These are phyloP conservation scores for Euphorbia celastroides DNA, from an alignment of 441 rosid species.

Conservation along the genomic window DNA sequence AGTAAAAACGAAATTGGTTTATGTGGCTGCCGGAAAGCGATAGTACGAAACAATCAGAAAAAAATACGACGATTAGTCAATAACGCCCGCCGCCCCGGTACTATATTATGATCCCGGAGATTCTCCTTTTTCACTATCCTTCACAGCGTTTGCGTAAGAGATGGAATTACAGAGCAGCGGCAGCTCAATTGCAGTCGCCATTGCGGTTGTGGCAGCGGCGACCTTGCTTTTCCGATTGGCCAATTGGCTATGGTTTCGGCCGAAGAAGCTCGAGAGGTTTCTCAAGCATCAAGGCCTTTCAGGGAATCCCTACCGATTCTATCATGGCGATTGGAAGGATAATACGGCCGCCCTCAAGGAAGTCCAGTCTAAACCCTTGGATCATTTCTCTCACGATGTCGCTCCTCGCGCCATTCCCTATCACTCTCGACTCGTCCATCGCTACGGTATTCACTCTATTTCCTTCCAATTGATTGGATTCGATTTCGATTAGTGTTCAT, in stretches of 20 bases:
- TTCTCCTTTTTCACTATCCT: too few species aligned
- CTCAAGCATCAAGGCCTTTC: background rate
- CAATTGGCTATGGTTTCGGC: constrained; percentile 3
- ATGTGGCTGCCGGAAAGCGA: too few species aligned
- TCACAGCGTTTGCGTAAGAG: too few species aligned
- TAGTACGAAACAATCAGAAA: too few species aligned
- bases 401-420: constrained; percentile 16
- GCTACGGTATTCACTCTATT: constrained; percentile 13
- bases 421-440: background rate
- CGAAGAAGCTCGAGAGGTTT: background rate
- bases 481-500: too few species aligned
- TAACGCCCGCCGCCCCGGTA: too few species aligned
- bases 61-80: too few species aligned
- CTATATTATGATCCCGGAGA: too few species aligned
- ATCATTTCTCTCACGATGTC: background rate
- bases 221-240: background rate
- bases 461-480: too few species aligned
- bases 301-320: background rate
- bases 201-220: background rate
- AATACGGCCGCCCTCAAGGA: background rate
- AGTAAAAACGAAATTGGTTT: too few species aligned
- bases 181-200: background rate
- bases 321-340: constrained; percentile 22
- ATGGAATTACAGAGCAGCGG: too few species aligned
- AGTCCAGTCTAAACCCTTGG: background rate